Evolutionary conservation across 768 basidiomycete genomes (phyloP), one percentile per base, ranked within the genome.

Genomic region (Suillus lakei): DNA sequence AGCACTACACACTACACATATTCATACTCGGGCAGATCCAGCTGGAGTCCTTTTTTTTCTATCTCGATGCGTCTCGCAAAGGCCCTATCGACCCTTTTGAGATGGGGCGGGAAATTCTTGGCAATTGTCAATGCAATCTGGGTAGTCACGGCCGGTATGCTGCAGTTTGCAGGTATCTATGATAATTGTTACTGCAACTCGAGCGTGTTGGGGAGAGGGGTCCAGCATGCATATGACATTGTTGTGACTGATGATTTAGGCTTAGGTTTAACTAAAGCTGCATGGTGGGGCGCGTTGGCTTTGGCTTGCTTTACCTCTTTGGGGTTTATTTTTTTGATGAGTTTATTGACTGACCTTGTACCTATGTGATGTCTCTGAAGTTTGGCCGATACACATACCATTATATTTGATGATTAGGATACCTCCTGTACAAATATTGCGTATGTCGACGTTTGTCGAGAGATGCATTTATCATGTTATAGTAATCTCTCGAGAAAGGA

Each of bases 251-350:
- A 0, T 3, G 0, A 8, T 1, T 63, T 51, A 4, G 81, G 80
- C 55, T 26, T 79, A 6, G 26, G 41, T 8, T 32, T 62, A 46
- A 77, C 77, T 69, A 72, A 63, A 44, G 43, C 16, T 0, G 78
- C 77, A 21, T 82, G 82, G 82, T 73, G 77, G 50, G 80, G 82
- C 0, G 82, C 75, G 1, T 72, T 80, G 0, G 67, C 62, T 10
- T 70, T 83, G 3, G 73, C 13, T 39, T 39, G 39, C 39, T 39
- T 15, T 39, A 5, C 13, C 12, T 39, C 39, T 16, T 39, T 39
- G 2, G 39, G 39, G 4, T 39, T 39, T 15, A 39, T 39, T 39
- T 39, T 39, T 39, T 39, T 39, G 13, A 39, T 39, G 39, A 39
- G 39, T 39, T 39, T 39, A 13, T 39, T 39, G 13, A 39, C 39